These are phyloP conservation scores for Miscanthus sacchariflorus DNA, from an alignment of 202 grass and related monocot genomes.

Conservation along the genomic window DNA sequence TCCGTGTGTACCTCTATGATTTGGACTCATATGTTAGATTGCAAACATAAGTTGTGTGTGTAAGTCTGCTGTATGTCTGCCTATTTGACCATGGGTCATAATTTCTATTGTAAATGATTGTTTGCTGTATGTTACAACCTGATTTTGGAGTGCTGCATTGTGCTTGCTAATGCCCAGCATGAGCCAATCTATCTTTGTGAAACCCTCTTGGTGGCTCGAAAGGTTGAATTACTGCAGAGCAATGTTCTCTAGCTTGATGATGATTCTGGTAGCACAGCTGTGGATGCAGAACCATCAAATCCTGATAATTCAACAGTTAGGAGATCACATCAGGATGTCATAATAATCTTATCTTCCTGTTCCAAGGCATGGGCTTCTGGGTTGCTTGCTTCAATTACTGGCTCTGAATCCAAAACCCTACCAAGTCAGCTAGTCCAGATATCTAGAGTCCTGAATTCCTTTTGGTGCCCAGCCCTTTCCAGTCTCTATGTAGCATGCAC, in stretches of 20 bases:
- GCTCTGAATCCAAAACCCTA: constrained; percentile 12
- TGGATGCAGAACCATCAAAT: constrained; percentile 15
- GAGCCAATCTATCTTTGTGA: not conserved
- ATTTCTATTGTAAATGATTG: constrained; percentile 53
- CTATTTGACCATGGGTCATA: not conserved
- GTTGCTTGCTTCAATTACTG: constrained; percentile 28
- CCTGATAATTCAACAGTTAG: constrained; percentile 37
- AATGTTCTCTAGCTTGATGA: not conserved
- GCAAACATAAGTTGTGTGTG: constrained; percentile 20
- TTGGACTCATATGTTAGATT: constrained; percentile 39
- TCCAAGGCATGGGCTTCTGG: not conserved
- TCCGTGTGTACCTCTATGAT: constrained; percentile 8
- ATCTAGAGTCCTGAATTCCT: constrained; percentile 22
- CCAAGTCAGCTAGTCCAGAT: constrained; percentile 34
- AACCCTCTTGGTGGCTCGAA: not conserved
- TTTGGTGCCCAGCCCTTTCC: constrained; percentile 48
- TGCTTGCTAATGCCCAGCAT: constrained; percentile 6
- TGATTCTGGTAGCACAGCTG: not conserved
- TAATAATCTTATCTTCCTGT: not conserved
- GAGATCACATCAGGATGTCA: constrained; percentile 47
- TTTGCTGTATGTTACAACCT: constrained; percentile 34
- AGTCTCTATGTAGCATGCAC: constrained; percentile 2
- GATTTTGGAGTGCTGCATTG: not conserved
- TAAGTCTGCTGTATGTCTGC: constrained; percentile 25
- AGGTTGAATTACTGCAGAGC: not conserved